These are phyloP conservation scores for Pestalotiopsis sp. DNA, from an alignment of 2,329 filamentous ascomycete genomes.

Conservation along the genomic window DNA sequence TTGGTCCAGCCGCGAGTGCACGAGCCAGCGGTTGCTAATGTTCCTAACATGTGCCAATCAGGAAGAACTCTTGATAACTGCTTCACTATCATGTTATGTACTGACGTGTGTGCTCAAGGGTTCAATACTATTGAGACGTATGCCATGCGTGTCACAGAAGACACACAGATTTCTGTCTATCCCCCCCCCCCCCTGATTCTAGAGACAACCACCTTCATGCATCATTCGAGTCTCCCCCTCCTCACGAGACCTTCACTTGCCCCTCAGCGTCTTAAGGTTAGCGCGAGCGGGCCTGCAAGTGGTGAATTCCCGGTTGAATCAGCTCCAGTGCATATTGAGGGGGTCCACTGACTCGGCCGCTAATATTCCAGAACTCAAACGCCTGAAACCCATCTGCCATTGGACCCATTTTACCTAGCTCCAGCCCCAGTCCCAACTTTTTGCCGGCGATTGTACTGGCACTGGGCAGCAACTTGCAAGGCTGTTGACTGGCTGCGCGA, in stretches of 20 bases:
- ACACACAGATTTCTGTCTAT: background rate
- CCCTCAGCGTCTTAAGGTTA: background rate
- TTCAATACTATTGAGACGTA: background rate
- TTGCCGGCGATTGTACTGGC: background rate
- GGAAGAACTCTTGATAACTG: too few species aligned
- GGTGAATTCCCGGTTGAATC: background rate
- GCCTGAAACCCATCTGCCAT: background rate
- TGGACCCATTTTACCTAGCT: background rate
- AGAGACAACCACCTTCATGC: too few species aligned
- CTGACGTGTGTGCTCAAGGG: background rate
- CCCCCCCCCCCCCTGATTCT: background rate
- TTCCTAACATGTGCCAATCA: background rate
- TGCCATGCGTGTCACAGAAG: background rate
- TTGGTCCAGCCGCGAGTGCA: background rate
- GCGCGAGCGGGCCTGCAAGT: background rate
- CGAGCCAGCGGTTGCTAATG: slow-evolving; percentile 3
- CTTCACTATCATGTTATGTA: background rate
- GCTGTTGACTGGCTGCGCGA: background rate
- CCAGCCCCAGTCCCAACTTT: background rate
- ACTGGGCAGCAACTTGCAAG: background rate
- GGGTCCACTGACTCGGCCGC: slow-evolving; percentile 3
- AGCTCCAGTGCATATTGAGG: background rate
- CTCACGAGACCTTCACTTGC: background rate
- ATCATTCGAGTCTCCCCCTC: background rate
- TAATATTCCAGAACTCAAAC: background rate